These are phyloP conservation scores for Paramarasmius palmivorus DNA, from an alignment of 1,284 basidiomycete genomes.

Conservation along the genomic window DNA sequence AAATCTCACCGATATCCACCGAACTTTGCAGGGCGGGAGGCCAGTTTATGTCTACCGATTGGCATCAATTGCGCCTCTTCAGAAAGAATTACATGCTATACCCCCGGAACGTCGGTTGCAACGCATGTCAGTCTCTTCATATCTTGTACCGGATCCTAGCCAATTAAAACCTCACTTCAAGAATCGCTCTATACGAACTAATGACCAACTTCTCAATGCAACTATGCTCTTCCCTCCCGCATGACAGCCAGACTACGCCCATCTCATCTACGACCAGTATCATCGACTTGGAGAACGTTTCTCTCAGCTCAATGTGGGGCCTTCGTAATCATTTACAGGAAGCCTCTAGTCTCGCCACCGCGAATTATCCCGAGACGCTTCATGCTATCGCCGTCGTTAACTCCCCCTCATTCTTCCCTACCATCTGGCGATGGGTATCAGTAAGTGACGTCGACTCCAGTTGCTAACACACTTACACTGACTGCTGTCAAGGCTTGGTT, in stretches of 20 bases:
- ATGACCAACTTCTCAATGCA: conserved; percentile 67
- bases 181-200: conserved; percentile 61
- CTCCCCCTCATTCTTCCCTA: conserved; percentile 75
- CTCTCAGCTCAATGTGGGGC: conserved; percentile 65
- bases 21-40: conserved; percentile 52
- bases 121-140: conserved; percentile 57
- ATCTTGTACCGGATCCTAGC: conserved; percentile 6
- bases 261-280: conserved; percentile 70
- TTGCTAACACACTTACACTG: background rate
- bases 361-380: conserved; percentile 79
- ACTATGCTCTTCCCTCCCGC: conserved; percentile 66
- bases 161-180: conserved; percentile 19
- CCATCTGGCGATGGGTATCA: conserved; percentile 79
- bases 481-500: conserved; percentile 68
- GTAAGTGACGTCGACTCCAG: background rate
- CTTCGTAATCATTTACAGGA: conserved; percentile 72
- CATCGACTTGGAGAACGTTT: conserved; percentile 66
- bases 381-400: conserved; percentile 68
- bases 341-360: conserved; percentile 70
- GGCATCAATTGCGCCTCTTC: conserved; percentile 51
- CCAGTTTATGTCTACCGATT: conserved; percentile 76
- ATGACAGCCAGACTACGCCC: conserved; percentile 48
- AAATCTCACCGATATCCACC: background rate
- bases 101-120: conserved; percentile 59
- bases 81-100: conserved; percentile 60